Evolutionary conservation across 2,329 filamentous ascomycete species (phyloP), one percentile per base, ranked within the genome.

Genomic region (Clarireedia hainanense): DNA sequence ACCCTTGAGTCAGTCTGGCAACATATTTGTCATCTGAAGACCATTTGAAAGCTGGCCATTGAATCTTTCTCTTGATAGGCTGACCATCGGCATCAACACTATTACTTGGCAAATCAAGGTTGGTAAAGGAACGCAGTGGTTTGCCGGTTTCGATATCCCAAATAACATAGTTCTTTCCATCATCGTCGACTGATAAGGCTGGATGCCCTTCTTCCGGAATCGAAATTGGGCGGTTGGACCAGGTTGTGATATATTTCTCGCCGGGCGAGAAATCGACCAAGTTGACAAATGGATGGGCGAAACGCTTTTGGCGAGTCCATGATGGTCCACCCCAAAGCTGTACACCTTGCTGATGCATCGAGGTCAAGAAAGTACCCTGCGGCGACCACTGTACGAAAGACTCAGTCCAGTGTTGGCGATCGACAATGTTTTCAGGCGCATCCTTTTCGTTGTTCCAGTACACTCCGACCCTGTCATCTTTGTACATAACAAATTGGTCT

Each of bases 21-120:
- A 97, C 91, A 71, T 96, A 99, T 73, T 95, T 94, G 75, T 96
- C 91, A 69, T 99, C 94, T 3, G 94, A 79, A 30, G 94, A 97
- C 94, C 94, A 99, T 77, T 99, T 99, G 84, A 99, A 99, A 2
- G 92, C 91, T 24, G 94, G 94, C 94, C 94, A 99, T 69, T 94
- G 89, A 65, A 95, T 84, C 81, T 96, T 96, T 73, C 91, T 89
- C 79, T 95, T 95, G 62, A 81, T 75, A 30, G 82, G 80, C 58
- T 83, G 77, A 59, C 82, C 83, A 39, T 85, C 81, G 39, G 77
- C 78, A 55, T 85, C 84, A 50, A 72, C 74, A 39, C 75, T 74
- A 49, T 81, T 78, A 62, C 80, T 80, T 30, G 88, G 83, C 14
- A 89, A 75, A 64, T 99, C 94, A 61, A 96, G 81, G 64, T 92